These are phyloP conservation scores for Candida alai DNA, from an alignment of 805 yeast species.

Conservation along the genomic window DNA sequence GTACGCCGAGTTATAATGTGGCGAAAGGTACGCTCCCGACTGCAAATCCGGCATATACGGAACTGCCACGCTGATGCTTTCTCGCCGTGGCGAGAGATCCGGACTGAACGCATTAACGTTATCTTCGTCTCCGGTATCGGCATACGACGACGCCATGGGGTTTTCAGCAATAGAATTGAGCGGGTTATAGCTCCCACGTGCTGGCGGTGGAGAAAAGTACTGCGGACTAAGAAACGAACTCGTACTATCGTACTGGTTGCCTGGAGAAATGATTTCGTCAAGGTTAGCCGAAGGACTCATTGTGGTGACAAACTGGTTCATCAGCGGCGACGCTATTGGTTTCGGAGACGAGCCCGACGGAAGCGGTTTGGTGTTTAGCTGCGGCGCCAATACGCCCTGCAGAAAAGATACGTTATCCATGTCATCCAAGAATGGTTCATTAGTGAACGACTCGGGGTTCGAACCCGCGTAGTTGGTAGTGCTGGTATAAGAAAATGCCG, in stretches of 20 bases:
- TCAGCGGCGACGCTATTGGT: slow-evolving; percentile 6
- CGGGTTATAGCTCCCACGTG: slow-evolving; percentile 19
- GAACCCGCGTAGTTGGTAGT: slow-evolving; percentile 2
- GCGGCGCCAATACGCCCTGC: slow-evolving; percentile 10
- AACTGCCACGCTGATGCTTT: slow-evolving; percentile 28
- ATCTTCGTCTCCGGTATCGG: too few relatives aligned
- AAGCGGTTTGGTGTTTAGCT: slow-evolving; percentile 2
- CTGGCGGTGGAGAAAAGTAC: slow-evolving; percentile 38
- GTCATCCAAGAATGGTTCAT: slow-evolving; percentile 30
- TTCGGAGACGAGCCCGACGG: slow-evolving; percentile 5
- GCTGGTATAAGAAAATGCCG: slow-evolving; percentile 7
- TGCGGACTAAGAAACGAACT: slow-evolving; percentile 29
- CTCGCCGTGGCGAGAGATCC: slow-evolving; percentile 23
- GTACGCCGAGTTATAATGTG: slow-evolving; percentile 26
- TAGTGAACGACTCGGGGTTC: slow-evolving; percentile 15
- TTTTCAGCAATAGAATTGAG: slow-evolving; percentile 33
- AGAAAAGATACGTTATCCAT: slow-evolving; percentile 17
- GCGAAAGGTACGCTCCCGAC: slow-evolving; percentile 33
- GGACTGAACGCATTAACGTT: slow-evolving; percentile 31
- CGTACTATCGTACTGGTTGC: slow-evolving; percentile 4
- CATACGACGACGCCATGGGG: slow-evolving; percentile 1
- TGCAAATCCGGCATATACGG: slow-evolving; percentile 12
- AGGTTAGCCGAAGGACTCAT: slow-evolving; percentile 23
- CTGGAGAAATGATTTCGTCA: slow-evolving; percentile 37
- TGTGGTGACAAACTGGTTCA: slow-evolving; percentile 13